These are phyloP conservation scores for Leishmania turanica DNA, from an alignment of 208 protist species.

Conservation along the genomic window DNA sequence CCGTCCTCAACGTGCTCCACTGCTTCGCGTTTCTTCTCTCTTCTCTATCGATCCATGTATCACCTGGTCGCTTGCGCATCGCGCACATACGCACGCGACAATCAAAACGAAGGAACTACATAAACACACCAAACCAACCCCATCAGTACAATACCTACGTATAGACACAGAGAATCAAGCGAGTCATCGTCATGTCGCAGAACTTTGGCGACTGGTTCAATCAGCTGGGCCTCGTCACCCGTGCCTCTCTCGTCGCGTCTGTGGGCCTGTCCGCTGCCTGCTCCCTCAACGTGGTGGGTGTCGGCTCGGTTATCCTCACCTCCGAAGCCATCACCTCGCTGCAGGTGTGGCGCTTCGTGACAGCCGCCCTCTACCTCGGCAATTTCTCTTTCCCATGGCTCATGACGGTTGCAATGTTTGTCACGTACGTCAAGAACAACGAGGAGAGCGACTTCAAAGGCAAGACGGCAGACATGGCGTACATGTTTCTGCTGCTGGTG, in stretches of 20 bases:
- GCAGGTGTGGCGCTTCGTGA: conserved; percentile 73
- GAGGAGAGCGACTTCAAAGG: conserved; percentile 78
- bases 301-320: conserved; percentile 41
- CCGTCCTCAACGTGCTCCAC: background rate
- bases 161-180: background rate
- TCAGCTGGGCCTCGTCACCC: conserved; percentile 62
- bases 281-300: conserved; percentile 44
- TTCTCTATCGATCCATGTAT: background rate
- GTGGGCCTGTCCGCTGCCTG: conserved; percentile 51
- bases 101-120: background rate
- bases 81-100: conserved; percentile 1
- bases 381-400: conserved; percentile 82
- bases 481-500: conserved; percentile 74
- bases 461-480: conserved; percentile 75
- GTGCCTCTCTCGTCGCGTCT: conserved; percentile 35
- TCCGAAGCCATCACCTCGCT: conserved; percentile 38
- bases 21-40: background rate
- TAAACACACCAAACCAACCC: background rate
- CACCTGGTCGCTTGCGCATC: background rate
- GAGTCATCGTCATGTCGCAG: conserved; percentile 33
- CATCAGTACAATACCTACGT: conserved; percentile 1
- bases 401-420: conserved; percentile 78
- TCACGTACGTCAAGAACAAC: conserved; percentile 79
- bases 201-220: conserved; percentile 83
- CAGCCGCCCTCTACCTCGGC: conserved; percentile 78